phyloP scores from a whole-genome alignment of 768 basidiomycete genomes.

The Lyophyllum shimeji region DNA sequence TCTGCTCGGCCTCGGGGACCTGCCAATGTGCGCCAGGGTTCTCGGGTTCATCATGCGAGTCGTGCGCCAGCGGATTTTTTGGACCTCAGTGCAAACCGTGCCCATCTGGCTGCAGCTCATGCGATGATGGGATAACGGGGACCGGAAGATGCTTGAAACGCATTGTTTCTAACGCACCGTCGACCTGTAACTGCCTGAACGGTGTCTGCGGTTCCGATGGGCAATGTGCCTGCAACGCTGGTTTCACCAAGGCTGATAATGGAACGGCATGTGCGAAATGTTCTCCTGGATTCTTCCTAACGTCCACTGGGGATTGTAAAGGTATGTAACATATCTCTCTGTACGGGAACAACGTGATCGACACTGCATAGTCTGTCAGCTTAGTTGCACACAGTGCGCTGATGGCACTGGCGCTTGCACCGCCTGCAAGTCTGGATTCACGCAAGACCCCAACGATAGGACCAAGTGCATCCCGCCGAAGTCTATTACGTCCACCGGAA shows the following conservation, averaged over 20 bases:
- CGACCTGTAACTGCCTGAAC: conserved; percentile 76
- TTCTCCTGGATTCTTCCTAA: conserved; percentile 61
- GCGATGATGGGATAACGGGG: conserved; percentile 77
- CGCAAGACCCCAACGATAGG: conserved; percentile 57
- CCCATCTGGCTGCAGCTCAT: conserved; percentile 60
- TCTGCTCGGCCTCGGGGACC: conserved; percentile 64
- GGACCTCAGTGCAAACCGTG: conserved; percentile 69
- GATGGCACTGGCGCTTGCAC: conserved; percentile 67
- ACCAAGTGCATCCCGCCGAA: conserved; percentile 62
- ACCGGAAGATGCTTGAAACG: conserved; percentile 65
- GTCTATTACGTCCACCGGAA: conserved; percentile 51
- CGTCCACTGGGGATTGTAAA: conserved; percentile 57
- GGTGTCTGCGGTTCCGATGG: conserved; percentile 70
- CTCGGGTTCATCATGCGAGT: conserved; percentile 73
- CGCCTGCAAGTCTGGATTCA: conserved; percentile 67
- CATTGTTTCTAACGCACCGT: conserved; percentile 44
- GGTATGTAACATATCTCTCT: conserved; percentile 32
- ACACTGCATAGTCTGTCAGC: conserved; percentile 49
- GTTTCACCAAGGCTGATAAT: conserved; percentile 59
- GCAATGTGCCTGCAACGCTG: conserved; percentile 61
- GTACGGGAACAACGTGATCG: not conserved
- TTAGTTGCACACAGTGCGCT: conserved; percentile 65
- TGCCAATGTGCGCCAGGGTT: conserved; percentile 74
- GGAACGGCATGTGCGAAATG: conserved; percentile 70
- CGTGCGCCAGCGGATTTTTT: conserved; percentile 67